Evolutionary conservation across 202 grass and related monocot species (phyloP).

Genomic region (Dendrocalamus latiflorus): DNA sequence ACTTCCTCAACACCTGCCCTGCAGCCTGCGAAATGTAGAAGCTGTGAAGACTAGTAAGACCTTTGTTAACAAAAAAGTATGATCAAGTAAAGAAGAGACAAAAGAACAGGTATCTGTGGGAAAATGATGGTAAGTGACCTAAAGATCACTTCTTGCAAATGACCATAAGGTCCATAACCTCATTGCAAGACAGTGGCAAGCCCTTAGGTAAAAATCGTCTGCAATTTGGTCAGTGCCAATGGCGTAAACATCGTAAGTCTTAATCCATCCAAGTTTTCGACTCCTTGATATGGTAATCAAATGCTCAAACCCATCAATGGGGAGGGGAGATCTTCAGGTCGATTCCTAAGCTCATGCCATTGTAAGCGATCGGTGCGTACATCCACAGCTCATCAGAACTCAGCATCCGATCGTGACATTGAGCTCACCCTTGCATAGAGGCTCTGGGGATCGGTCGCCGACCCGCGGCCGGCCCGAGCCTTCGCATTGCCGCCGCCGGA

Average conservation of each 20-base stretch:
- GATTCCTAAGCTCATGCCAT: slow-evolving; percentile 72
- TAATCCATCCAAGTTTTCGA: background rate
- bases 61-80: background rate
- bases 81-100: background rate
- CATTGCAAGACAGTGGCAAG: background rate
- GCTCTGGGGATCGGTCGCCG: slow-evolving; percentile 55
- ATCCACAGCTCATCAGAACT: slow-evolving; percentile 85
- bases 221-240: background rate
- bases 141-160: slow-evolving; percentile 4
- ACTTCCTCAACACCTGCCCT: background rate
- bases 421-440: slow-evolving; percentile 63
- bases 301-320: slow-evolving; percentile 1
- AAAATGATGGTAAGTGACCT: background rate
- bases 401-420: slow-evolving; percentile 45
- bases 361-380: slow-evolving; percentile 79
- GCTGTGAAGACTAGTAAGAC: background rate
- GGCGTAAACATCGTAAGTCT: background rate
- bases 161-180: no score
- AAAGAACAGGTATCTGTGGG: background rate
- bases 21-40: background rate
- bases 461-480: slow-evolving; percentile 38
- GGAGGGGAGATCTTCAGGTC: slow-evolving; percentile 54
- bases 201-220: background rate
- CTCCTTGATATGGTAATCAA: background rate
- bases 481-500: slow-evolving; percentile 20